Base-by-base conservation (phyloP, 177 flowering plant genomes). In the Tripterygium wilfordii region DNA sequence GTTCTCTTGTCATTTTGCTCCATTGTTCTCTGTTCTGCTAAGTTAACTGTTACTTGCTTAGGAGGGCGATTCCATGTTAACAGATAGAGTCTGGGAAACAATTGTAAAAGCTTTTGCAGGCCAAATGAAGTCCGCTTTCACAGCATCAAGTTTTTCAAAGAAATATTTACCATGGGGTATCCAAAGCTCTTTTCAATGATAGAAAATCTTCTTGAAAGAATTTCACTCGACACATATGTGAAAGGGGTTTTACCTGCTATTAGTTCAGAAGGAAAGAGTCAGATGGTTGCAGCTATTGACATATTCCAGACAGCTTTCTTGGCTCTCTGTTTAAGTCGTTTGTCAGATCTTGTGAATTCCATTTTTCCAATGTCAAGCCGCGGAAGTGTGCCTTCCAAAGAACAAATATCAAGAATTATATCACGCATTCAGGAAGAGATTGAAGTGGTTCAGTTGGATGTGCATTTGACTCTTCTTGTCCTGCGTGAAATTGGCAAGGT, bases 41-140 rank as follows among this genome's bases (percentile, higher is more conserved):
- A 32, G 21, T 53, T 36, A 39, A 10, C 30, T 52, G 16, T 37
- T 45, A 12, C 22, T 58, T 50, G 47, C 53, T 43, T 60, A 91
- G 98, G 98, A 83, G 47, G 94, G 85, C 67, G 98, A 88, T 58
- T 61, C 78, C 42, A 69, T 75, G 68, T 66, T 92, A 58, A 88
- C 96, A n/a, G 96, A 83, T 63, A 68, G 96, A 62, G 87, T 92
- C 42, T 92, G 96, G 96, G 98, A 88, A 57, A 96, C 91, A 33
- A 60, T 88, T 66, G 91, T 80, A 30, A 86, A 86, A 65, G 79
- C 96, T 19, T 88, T 88, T 74, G 79, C 84, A 5, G 76, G 65
- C 64, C 96, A 92, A 74, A 78, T 88, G 85, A 88, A 88, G 58
- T 83, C 98, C 57, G 78, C 70, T 47, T 92, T 80, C 68, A 83